Base-by-base conservation (phyloP, 352 stramenopile species). In the Pilasporangium apinafurcum region DNA sequence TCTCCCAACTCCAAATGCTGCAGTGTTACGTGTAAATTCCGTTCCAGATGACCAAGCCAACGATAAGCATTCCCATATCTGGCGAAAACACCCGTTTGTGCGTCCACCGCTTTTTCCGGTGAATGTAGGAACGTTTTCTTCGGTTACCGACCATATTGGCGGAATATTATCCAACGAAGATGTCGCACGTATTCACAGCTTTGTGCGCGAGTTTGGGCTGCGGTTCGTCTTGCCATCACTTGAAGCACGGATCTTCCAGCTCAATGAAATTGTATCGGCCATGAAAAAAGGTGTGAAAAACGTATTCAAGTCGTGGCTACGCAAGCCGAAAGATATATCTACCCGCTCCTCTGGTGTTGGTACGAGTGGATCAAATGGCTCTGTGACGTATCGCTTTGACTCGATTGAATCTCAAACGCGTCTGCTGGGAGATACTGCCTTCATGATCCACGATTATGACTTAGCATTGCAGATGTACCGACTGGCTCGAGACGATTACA, bases 281-380 rank as follows among this genome's bases (percentile, higher is more conserved):
- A 89, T 88, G 65, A 90, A 93, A 33, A 96, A 96, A 38, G 87
- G 87, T 25, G 80, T 96, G 35, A 95, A 95, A 50, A 96, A 96
- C 42, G 77, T 95, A 16, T 86, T 95, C 48, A 94, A 94, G 58
- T 96, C 80, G 34, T 95, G 85, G 83, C 59, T 92, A 31, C 83
- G 80, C n/a, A 95, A 95, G 53, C 81, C 84, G 3, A 89, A 92
- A 34, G 84, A 93, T 42, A 51, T 87, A 1, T 60, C 54, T 8
- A 30, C 53, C 17, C 55, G 64, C 25, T 48, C 56, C 9, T n/a
- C n/a, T n/a, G n/a, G n/a, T n/a, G n/a, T n/a, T n/a, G n/a, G n/a
- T n/a, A 56, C 48, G 3, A 60, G 46, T 33, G 39, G 38, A 28
- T 47, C 24, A 25, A 37, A 18, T 27, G 44, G 40, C 21, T 20